These are phyloP conservation scores for Groenewaldozyma sp. DNA, from an alignment of 1,139 yeast species.

Conservation along the genomic window DNA sequence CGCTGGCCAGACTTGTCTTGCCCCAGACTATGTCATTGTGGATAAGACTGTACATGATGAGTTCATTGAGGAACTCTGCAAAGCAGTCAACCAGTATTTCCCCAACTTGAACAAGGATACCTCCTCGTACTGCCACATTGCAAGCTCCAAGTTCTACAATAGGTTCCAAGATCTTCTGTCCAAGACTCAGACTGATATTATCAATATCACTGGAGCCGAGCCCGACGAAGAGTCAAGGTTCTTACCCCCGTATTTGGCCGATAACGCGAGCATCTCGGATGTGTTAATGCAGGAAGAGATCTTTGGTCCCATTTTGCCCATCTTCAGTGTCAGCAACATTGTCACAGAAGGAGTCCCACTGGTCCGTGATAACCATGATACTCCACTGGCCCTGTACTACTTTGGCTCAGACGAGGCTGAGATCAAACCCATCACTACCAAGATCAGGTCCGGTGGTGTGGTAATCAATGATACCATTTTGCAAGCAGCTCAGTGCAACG, in stretches of 20 bases:
- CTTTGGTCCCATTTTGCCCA: slow-evolving; percentile 82
- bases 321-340: slow-evolving; percentile 47
- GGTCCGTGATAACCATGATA: slow-evolving; percentile 51
- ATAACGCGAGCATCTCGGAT: slow-evolving; percentile 56
- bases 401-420: slow-evolving; percentile 51
- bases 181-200: slow-evolving; percentile 48
- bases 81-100: slow-evolving; percentile 41
- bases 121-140: slow-evolving; percentile 49
- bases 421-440: slow-evolving; percentile 41
- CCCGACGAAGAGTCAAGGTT: slow-evolving; percentile 32
- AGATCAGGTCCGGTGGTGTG: slow-evolving; percentile 67
- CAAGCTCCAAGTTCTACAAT: slow-evolving; percentile 50
- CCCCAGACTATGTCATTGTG: slow-evolving; percentile 72
- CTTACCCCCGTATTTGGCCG: slow-evolving; percentile 68
- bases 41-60: slow-evolving; percentile 49
- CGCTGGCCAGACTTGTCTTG: slow-evolving; percentile 89
- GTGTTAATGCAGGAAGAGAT: slow-evolving; percentile 65
- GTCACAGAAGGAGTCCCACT: slow-evolving; percentile 38
- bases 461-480: slow-evolving; percentile 63
- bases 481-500: slow-evolving; percentile 60
- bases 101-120: slow-evolving; percentile 32
- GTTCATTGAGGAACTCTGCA: slow-evolving; percentile 39
- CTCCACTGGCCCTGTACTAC: slow-evolving; percentile 81
- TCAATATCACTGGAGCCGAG: slow-evolving; percentile 1
- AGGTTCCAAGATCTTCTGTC: slow-evolving; percentile 41